Conservation (phyloP, 2,329 filamentous ascomycete species). For the Pyricularia pennisetigena region DNA sequence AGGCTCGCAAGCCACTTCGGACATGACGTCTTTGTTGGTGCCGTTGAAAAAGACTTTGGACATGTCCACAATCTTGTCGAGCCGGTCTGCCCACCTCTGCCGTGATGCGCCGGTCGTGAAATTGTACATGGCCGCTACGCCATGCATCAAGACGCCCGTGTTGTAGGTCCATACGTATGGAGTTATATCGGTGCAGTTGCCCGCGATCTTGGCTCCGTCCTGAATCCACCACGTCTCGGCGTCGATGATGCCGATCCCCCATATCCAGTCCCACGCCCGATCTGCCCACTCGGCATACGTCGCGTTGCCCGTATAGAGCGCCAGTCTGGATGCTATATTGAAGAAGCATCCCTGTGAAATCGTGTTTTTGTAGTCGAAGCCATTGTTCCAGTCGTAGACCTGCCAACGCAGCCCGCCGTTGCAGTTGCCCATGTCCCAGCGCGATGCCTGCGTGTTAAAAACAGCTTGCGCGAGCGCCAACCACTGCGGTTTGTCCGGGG, state of each 20-base stretch:
- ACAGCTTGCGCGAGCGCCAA: constrained; percentile 66
- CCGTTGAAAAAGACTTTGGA: constrained; percentile 45
- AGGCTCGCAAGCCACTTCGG: constrained; percentile 55
- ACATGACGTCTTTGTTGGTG: constrained; percentile 45
- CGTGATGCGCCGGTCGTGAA: constrained; percentile 30
- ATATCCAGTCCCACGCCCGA: constrained; percentile 62
- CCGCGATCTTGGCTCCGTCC: constrained; percentile 48
- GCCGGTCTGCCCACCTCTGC: constrained; percentile 44
- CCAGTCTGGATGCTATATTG: constrained; percentile 47
- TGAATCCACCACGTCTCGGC: constrained; percentile 45
- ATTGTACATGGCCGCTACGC: constrained; percentile 61
- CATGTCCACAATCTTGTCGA: constrained; percentile 45
- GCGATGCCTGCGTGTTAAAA: constrained; percentile 66
- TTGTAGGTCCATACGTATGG: constrained; percentile 64
- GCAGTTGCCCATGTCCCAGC: constrained; percentile 63
- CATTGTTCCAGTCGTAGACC: constrained; percentile 73
- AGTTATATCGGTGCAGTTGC: constrained; percentile 47
- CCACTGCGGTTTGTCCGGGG: constrained; percentile 50
- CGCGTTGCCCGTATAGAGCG: constrained; percentile 63
- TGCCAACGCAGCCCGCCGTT: constrained; percentile 77
- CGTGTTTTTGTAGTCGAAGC: constrained; percentile 61
- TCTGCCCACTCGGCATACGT: constrained; percentile 74
- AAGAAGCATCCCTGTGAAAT: constrained; percentile 41
- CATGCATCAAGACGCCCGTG: constrained; percentile 54
- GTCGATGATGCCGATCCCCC: constrained; percentile 45